Evolutionary conservation across 352 stramenopile genomes (phyloP), one percentile per base, ranked within the genome.

Genomic region (Globisporangium spinosum): DNA sequence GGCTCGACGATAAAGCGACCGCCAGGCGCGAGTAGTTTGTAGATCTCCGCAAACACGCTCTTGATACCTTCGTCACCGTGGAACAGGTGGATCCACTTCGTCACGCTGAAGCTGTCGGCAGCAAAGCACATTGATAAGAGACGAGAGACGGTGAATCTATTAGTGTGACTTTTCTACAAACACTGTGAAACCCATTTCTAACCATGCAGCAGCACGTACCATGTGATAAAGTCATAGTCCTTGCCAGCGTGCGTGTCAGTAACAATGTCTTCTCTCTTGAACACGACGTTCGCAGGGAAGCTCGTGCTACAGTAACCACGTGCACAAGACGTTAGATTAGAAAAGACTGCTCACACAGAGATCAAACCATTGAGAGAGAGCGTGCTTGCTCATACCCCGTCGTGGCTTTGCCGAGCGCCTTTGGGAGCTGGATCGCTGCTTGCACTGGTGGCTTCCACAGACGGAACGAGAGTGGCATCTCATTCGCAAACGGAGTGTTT

Each of bases 71-170:
- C 84, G 58, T 97, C 90, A 15, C 90, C 90, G 45, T 92, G 81
- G 67, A 94, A 90, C 47, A 97, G 74, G 63, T 97, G 90, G 47
- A 97, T 92, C 90, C 90, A 97, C 76, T 97, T 97, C 10, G 89
- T 93, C 62, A 97, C 86, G 56, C 87, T 96, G 54, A 97, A 93
- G 58, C 89, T 91, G 38, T 27, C 20, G 57, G 22, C 2, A 54
- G 20, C 12, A 8, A 10, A 25, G 10, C 65, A n/a, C 8, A 56
- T 40, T 9, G 8, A 25, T 1, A 38, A 20, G 25, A 22, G 10
- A 13, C 1, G 22, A 58, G 6, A 47, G 40, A 47, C 34, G 13
- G 0, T 20, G 40, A 49, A 49, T 49, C 13, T 49, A 15, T n/a
- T 7, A n/a, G 40, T 49, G 40, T 49, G 40, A 49, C 40, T 47